These are phyloP conservation scores for Scenedesmus sp. DNA, from an alignment of 163 green algal genomes.

Conservation along the genomic window DNA sequence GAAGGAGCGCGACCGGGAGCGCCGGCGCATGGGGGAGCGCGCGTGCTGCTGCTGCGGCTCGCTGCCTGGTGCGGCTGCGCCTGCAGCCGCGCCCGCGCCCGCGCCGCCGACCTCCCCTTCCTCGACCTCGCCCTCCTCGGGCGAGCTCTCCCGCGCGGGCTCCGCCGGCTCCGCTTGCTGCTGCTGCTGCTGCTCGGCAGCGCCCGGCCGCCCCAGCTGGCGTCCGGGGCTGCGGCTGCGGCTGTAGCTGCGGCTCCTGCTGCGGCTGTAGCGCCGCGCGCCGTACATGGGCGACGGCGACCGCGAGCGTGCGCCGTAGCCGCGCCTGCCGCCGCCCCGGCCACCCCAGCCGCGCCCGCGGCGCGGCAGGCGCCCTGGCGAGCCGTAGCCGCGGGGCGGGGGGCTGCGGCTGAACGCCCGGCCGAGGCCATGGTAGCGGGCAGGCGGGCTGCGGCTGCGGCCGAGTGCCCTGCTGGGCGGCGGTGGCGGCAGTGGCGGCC, in stretches of 20 bases:
- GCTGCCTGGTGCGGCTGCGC: background rate
- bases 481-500: slow-evolving; percentile 31
- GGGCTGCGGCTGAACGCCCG: slow-evolving; percentile 7
- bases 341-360: background rate
- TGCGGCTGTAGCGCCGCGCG: background rate
- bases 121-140: slow-evolving; percentile 39
- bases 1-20: background rate
- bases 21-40: background rate
- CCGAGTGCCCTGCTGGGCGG: slow-evolving; percentile 4
- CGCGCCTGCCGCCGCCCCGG: background rate
- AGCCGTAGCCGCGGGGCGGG: background rate
- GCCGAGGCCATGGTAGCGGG: background rate
- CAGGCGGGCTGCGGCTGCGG: slow-evolving; percentile 8
- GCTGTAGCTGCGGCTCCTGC: slow-evolving; percentile 27
- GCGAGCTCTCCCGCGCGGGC: slow-evolving; percentile 35
- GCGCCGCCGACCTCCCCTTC: slow-evolving; percentile 12
- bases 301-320: background rate
- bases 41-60: background rate
- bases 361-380: background rate
- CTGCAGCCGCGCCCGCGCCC: background rate
- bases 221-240: slow-evolving; percentile 7
- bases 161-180: slow-evolving; percentile 20
- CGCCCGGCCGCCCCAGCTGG: background rate
- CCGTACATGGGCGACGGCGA: background rate
- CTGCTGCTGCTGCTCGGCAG: background rate